Evolutionary conservation across 2,329 filamentous ascomycete species (phyloP).

Genomic region (Pestalotiopsis sp.): DNA sequence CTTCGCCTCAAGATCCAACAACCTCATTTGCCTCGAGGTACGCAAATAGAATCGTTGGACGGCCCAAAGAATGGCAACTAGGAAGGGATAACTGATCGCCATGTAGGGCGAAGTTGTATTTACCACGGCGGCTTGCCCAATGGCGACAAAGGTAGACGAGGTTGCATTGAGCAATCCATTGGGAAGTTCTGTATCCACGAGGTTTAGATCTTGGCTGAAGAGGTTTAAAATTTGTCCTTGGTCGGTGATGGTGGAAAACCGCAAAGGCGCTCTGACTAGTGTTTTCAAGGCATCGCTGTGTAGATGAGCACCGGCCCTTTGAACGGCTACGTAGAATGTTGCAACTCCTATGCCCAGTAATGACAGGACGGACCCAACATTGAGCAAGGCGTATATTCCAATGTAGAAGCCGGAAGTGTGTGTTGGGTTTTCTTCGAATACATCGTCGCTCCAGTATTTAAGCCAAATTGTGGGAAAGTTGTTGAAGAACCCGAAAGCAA

Average conservation of each 20-base stretch:
- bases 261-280: conserved; percentile 27
- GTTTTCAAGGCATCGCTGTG: conserved; percentile 10
- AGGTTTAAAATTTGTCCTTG: conserved; percentile 38
- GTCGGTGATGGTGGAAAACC: conserved; percentile 38
- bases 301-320: conserved; percentile 6
- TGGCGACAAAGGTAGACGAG: conserved; percentile 16
- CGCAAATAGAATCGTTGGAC: conserved; percentile 54
- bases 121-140: conserved; percentile 47
- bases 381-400: conserved; percentile 27
- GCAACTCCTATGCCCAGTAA: neutral
- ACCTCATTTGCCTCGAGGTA: conserved; percentile 53
- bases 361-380: conserved; percentile 11
- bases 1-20: conserved; percentile 54
- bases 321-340: neutral
- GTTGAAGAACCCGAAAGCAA: conserved; percentile 22
- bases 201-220: conserved; percentile 42
- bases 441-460: conserved; percentile 25
- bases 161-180: conserved; percentile 26
- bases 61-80: conserved; percentile 41
- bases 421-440: conserved; percentile 11
- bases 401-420: conserved; percentile 26
- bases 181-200: conserved; percentile 41
- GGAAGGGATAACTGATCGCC: conserved; percentile 44
- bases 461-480: conserved; percentile 29
- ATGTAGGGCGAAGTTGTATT: conserved; percentile 41